Percentiles rank a stretch among this genome's conserved stretches.
Conservation (phyloP, 352 stramenopile genomes). For the Pythium rishiriense region DNA sequence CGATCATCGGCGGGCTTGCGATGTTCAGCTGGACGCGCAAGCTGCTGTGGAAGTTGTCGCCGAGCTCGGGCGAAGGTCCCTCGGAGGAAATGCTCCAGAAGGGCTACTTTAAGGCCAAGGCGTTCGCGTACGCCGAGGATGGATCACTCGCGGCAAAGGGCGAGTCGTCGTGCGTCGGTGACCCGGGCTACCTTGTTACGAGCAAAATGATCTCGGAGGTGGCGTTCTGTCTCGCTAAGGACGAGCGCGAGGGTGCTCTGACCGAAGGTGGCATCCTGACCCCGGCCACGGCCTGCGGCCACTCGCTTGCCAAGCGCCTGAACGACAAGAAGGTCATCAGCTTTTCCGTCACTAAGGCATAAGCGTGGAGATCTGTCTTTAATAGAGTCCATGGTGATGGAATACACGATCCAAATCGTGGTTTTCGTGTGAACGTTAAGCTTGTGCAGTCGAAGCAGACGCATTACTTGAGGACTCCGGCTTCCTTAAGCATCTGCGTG, state of each 20-base stretch:
- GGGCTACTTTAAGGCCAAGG: slow-evolving; percentile 58
- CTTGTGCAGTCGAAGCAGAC: too few species aligned
- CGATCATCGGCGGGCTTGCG: slow-evolving; percentile 34
- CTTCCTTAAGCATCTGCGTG: slow-evolving; percentile 79
- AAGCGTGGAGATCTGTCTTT: too few species aligned
- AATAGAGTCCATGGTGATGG: too few species aligned
- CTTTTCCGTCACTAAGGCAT: slow-evolving; percentile 10
- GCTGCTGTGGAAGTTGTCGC: slow-evolving; percentile 58
- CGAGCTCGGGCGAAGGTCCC: slow-evolving; percentile 67
- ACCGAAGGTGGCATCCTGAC: slow-evolving; percentile 56
- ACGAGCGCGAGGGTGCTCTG: slow-evolving; percentile 29
- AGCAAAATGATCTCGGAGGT: slow-evolving; percentile 46
- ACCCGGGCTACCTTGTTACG: slow-evolving; percentile 45
- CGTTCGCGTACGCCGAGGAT: slow-evolving; percentile 39
- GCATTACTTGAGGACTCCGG: slow-evolving; percentile 37
- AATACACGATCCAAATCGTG: too few species aligned
- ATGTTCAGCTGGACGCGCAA: slow-evolving; percentile 49
- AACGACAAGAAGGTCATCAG: slow-evolving; percentile 58
- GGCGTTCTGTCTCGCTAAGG: slow-evolving; percentile 39
- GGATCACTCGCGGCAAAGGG: slow-evolving; percentile 30
- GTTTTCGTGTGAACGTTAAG: too few species aligned
- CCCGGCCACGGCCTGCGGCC: slow-evolving; percentile 57
- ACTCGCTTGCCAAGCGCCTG: slow-evolving; percentile 51
- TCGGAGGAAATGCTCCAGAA: slow-evolving; percentile 60
- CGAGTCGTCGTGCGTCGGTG: slow-evolving; percentile 21